Conservation (phyloP, 495 filamentous ascomycete genomes). For the Neurospora sp. region DNA sequence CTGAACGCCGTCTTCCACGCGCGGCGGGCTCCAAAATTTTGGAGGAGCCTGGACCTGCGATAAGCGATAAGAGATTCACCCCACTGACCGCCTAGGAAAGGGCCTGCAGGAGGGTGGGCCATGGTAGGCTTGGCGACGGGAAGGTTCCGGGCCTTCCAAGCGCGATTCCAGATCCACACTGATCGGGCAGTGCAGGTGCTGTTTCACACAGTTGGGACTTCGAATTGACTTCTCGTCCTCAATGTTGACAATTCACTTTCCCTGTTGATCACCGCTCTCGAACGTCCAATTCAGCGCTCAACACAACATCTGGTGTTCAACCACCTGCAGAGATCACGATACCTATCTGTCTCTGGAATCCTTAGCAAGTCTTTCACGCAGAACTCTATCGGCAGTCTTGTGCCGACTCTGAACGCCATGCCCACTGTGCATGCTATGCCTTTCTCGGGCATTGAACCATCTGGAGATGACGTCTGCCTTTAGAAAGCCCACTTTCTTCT, state of each 20-base stretch:
- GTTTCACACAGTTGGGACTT: background rate
- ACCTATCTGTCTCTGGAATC: background rate
- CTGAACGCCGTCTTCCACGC: background rate
- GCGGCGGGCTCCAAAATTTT: conserved; percentile 11
- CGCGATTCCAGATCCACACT: background rate
- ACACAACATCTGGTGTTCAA: background rate
- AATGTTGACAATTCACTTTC: background rate
- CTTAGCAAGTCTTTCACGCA: background rate
- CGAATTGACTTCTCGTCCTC: background rate
- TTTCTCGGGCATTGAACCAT: background rate
- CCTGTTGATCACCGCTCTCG: background rate
- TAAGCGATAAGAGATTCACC: conserved; percentile 10
- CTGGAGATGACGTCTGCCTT: background rate
- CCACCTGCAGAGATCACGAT: background rate
- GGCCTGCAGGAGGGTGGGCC: background rate
- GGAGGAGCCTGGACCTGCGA: conserved; percentile 3
- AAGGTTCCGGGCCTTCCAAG: background rate
- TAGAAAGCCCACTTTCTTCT: background rate
- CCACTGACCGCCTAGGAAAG: background rate
- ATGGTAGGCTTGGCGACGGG: background rate
- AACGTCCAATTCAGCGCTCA: background rate
- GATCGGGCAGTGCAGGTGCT: background rate
- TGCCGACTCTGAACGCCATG: background rate
- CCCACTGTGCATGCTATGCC: background rate
- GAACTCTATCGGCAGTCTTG: background rate